A percentile compares a stretch with the other conserved stretches of the same genome.
Conservation (phyloP, 305 asterid species). For the Fraxinus platypoda region DNA sequence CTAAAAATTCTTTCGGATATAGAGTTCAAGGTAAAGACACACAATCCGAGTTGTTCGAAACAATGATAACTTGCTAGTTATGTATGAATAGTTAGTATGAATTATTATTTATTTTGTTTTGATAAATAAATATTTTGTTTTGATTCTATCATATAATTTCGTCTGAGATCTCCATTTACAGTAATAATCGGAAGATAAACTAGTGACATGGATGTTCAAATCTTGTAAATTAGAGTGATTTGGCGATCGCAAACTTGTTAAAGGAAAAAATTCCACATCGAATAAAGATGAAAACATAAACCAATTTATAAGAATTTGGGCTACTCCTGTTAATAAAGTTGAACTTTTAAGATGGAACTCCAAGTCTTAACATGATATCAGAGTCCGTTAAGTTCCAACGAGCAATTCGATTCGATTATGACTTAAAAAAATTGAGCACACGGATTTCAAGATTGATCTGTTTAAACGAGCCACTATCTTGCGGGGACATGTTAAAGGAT, state of each 20-base stretch:
- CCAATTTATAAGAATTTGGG: too few relatives aligned
- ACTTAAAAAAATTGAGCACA: too few relatives aligned
- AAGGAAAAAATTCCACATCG: too few relatives aligned
- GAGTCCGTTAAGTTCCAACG: too few relatives aligned
- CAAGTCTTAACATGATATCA: too few relatives aligned
- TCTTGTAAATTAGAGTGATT: background rate
- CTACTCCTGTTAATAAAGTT: too few relatives aligned
- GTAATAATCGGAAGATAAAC: background rate
- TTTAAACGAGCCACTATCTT: too few relatives aligned
- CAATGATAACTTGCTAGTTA: background rate
- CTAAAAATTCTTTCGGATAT: background rate
- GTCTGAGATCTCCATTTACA: background rate
- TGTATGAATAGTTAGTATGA: background rate
- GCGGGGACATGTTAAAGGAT: too few relatives aligned
- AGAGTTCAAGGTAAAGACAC: background rate
- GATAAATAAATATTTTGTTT: background rate
- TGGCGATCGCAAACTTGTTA: background rate
- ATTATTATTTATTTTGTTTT: background rate
- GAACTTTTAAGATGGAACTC: too few relatives aligned
- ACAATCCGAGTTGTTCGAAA: background rate
- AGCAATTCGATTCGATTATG: too few relatives aligned
- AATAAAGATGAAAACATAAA: too few relatives aligned
- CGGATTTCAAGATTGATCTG: too few relatives aligned
- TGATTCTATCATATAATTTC: background rate
- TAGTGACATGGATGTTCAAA: background rate